These are phyloP conservation scores for Aphanocladium album DNA, from an alignment of 2,329 filamentous ascomycete species.

Conservation along the genomic window DNA sequence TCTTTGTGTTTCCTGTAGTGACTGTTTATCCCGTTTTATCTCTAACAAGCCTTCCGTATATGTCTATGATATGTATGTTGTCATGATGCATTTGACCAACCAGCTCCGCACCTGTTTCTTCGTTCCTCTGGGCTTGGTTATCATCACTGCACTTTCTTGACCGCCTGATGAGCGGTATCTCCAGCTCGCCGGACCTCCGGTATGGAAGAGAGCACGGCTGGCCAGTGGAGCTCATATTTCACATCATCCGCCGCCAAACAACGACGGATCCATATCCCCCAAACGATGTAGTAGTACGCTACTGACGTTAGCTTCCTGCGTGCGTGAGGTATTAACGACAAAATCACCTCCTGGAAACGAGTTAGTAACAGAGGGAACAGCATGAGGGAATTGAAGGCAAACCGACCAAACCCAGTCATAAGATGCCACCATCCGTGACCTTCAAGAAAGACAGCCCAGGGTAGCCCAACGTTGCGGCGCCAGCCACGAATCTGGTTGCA, in stretches of 20 bases:
- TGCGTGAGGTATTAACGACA: background rate
- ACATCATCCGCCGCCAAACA: constrained; percentile 69
- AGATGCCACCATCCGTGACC: constrained; percentile 63
- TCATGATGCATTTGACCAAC: too few species aligned
- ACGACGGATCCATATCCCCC: constrained; percentile 76
- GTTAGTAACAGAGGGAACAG: constrained; percentile 21
- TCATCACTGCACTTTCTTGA: background rate
- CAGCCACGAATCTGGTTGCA: constrained; percentile 61
- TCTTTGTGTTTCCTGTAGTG: too few species aligned
- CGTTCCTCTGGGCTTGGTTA: too few species aligned
- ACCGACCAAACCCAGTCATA: constrained; percentile 66
- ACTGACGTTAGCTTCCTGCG: background rate
- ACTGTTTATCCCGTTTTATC: too few species aligned
- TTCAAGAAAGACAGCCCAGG: constrained; percentile 70
- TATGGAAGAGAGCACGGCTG: constrained; percentile 50
- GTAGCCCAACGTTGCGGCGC: constrained; percentile 65
- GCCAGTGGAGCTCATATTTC: constrained; percentile 68
- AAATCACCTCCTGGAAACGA: constrained; percentile 21
- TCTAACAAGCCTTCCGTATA: too few species aligned
- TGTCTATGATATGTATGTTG: too few species aligned
- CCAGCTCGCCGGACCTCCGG: constrained; percentile 38
- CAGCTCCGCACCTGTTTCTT: too few species aligned
- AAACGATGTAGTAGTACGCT: constrained; percentile 79
- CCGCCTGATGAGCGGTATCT: background rate
- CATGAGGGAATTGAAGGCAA: background rate